A percentile compares a stretch with the other conserved stretches of the same genome.
phyloP scores from a whole-genome alignment of 768 basidiomycete genomes.

The Agrocybe praecox region DNA sequence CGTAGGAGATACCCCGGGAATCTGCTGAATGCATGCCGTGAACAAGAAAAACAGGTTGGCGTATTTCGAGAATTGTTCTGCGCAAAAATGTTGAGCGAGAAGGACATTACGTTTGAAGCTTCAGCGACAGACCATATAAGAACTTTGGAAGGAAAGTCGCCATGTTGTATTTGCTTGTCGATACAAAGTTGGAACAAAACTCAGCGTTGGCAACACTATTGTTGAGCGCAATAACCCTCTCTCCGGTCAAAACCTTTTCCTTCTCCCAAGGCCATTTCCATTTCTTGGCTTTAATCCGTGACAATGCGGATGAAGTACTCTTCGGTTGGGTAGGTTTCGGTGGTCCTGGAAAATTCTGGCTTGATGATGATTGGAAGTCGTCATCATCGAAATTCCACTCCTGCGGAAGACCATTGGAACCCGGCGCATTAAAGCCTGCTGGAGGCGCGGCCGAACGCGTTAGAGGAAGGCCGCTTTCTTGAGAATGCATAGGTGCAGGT shows the following conservation, averaged over 20 bases:
- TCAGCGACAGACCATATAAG: conserved; percentile 67
- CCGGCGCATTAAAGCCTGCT: conserved; percentile 57
- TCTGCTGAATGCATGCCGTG: conserved; percentile 96
- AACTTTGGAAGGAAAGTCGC: conserved; percentile 92
- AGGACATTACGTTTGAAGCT: neutral
- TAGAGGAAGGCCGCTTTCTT: conserved; percentile 61
- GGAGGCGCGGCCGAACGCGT: conserved; percentile 60
- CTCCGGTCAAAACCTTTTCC: conserved; percentile 63
- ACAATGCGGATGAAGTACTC: conserved; percentile 18
- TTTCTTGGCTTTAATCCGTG: conserved; percentile 34
- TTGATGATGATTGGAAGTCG: conserved; percentile 43
- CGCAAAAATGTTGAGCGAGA: conserved; percentile 9
- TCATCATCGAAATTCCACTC: conserved; percentile 80
- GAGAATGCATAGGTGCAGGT: conserved; percentile 49
- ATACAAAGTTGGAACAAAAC: conserved; percentile 81
- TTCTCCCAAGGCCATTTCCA: conserved; percentile 91
- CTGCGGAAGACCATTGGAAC: conserved; percentile 55
- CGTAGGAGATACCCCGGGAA: conserved; percentile 96
- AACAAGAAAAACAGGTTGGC: conserved; percentile 99
- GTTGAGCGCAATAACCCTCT: conserved; percentile 84
- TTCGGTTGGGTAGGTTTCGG: conserved; percentile 38
- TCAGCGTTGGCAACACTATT: conserved; percentile 66
- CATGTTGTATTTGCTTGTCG: conserved; percentile 94
- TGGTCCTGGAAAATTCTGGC: conserved; percentile 44
- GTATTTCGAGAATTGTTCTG: conserved; percentile 99